Evolutionary conservation across 177 flowering plant genomes (phyloP), one percentile per base, ranked within the genome.

Genomic region (Tripterygium wilfordii): DNA sequence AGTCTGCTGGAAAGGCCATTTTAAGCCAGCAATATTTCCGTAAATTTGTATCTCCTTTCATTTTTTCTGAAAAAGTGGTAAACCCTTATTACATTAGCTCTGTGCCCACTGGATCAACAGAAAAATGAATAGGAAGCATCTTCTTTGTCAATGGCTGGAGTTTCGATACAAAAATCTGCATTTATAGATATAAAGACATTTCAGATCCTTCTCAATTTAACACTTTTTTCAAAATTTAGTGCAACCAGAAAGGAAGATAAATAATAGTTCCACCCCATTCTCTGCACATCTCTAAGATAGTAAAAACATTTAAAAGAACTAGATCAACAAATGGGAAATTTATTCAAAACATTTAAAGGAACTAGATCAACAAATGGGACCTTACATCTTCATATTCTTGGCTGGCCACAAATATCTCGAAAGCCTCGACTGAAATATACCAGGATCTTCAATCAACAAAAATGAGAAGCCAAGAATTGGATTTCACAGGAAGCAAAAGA

Each of bases 91-190:
- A 88, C 88, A 89, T 83, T 14, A 83, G 52, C 55, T 85, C 82
- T 16, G 72, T 78, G 51, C 89, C 95, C 35, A 83, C 76, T 27
- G 88, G 92, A 65, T 85, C 92, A 17, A 85, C 77, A 27, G 80
- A 49, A 58, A 68, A 86, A 57, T 75, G 72, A 51, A 83, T 51
- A 28, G 71, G 57, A 28, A 89, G 65, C 19, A 61, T 21, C 55
- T 72, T 77, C 45, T 47, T 62, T 25, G 62, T 64, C 36, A 79
- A 61, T 8, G 70, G 70, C 63, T 69, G 55, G 44, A 89, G 80
- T 49, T 86, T 78, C 18, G 75, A 72, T 23, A 50, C 60, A 94
- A 94, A 86, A 31, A 80, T 56, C 97, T 89, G 87, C 49, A 50
- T 50, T 56, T 16, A 9, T 25, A 53, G 52, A 41, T 21, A 25